Evolutionary conservation across 2,329 filamentous ascomycete species (phyloP), one percentile per base, ranked within the genome.

Genomic region (Coniochaeta pulveracea): DNA sequence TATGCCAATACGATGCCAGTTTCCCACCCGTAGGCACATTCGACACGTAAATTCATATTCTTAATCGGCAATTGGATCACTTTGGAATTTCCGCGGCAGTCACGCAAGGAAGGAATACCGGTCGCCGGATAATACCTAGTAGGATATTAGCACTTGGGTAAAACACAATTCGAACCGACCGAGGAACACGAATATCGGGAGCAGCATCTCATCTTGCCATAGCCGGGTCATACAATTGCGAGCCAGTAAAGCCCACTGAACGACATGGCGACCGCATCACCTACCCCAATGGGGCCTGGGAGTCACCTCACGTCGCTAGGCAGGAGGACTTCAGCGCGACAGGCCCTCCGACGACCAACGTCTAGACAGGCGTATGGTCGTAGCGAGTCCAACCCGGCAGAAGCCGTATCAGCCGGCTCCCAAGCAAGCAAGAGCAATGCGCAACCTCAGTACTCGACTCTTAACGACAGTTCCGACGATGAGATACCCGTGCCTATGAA

Each of bases 401-500:
- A 49, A 19, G 37, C 38, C 12, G 37, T 36, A 17, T 37, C 38
- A 19, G 25, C 47, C 26, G 39, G 46, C 27, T 37, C 50, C 8
- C 46, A 52, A 37, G 42, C 36, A 11, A 23, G 42, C 24, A 41
- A 34, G 44, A 40, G 31, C 47, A 52, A 37, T 11, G 35, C 49
- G 32, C 57, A 63, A 33, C 55, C 64, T 35, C 62, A 64, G 30
- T 66, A 60, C 42, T 58, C 54, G n/a, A 48, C 63, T 1, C 54
- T 78, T 44, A 79, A 84, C 46, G 88, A 94, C 51, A 94, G 85
- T 63, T 94, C 88, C 16, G 89, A 95, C 57, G 89, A 95, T 49
- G 89, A 95, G 57, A 84, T 93, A 18, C 82, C 83, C 11, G 80
- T 85, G 45, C 86, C 86, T 47, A 85, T 91, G 74, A 93, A 91